These are phyloP conservation scores for Serendipita sp. DNA, from an alignment of 768 basidiomycete genomes.

Conservation along the genomic window DNA sequence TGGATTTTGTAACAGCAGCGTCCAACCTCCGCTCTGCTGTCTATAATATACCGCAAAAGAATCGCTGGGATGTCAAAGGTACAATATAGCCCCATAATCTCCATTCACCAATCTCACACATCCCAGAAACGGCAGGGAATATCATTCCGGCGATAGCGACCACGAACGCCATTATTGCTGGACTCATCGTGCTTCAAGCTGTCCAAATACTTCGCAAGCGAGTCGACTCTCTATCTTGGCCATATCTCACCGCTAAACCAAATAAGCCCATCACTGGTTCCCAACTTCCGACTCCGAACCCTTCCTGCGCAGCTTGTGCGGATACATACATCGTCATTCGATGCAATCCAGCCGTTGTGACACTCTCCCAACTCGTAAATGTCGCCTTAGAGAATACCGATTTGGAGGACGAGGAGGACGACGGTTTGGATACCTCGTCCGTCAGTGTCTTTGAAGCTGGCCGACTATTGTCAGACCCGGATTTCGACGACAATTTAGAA, in stretches of 20 bases:
- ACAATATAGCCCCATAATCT: slow-evolving; percentile 5
- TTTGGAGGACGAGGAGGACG: slow-evolving; percentile 22
- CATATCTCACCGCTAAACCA: slow-evolving; percentile 58
- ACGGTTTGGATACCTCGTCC: slow-evolving; percentile 30
- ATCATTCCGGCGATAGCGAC: slow-evolving; percentile 99
- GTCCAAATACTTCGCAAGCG: slow-evolving; percentile 59
- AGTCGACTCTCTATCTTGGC: slow-evolving; percentile 20
- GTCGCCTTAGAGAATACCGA: slow-evolving; percentile 36
- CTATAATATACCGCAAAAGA: slow-evolving; percentile 78
- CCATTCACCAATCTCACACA: neutral
- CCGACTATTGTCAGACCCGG: slow-evolving; percentile 76
- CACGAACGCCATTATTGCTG: slow-evolving; percentile 94
- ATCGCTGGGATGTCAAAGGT: slow-evolving; percentile 97
- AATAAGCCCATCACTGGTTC: slow-evolving; percentile 60
- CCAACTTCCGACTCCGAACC: slow-evolving; percentile 50
- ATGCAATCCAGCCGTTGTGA: slow-evolving; percentile 55
- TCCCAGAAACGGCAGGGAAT: slow-evolving; percentile 92
- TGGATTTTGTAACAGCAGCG: slow-evolving; percentile 91
- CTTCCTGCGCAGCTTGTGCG: slow-evolving; percentile 67
- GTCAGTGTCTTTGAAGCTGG: slow-evolving; percentile 79
- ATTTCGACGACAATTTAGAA: slow-evolving; percentile 79
- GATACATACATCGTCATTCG: slow-evolving; percentile 62
- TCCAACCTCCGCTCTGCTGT: slow-evolving; percentile 84
- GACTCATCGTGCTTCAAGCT: slow-evolving; percentile 85
- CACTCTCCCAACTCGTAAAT: slow-evolving; percentile 54